Evolutionary conservation across 2,329 filamentous ascomycete species (phyloP).

Genomic region (Xylaria sp.): DNA sequence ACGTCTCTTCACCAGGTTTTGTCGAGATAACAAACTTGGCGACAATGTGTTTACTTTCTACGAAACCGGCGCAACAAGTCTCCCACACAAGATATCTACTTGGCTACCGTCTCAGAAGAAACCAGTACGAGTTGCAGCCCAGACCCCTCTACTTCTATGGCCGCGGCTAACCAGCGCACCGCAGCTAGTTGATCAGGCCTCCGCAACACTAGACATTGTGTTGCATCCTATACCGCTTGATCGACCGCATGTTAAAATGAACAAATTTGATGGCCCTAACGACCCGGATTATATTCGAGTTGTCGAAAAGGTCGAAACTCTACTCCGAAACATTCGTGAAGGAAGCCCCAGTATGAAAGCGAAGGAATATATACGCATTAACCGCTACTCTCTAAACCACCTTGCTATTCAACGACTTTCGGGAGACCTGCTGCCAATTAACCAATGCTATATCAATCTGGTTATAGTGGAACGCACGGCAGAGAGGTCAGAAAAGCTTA

Average conservation of each 20-base stretch:
- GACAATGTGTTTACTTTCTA: background rate
- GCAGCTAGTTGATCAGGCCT: background rate
- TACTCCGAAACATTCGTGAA: background rate
- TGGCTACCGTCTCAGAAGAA: background rate
- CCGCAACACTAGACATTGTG: conserved; percentile 1
- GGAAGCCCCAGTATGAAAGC: background rate
- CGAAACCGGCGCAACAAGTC: conserved; percentile 1
- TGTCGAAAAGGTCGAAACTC: background rate
- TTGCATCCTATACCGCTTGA: background rate
- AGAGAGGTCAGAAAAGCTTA: background rate
- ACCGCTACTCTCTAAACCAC: background rate
- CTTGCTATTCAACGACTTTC: conserved; percentile 17
- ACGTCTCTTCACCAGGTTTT: background rate
- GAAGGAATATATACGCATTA: background rate
- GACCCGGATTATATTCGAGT: background rate
- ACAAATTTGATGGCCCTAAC: conserved; percentile 5
- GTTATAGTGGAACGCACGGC: background rate
- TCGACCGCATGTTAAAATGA: conserved; percentile 5
- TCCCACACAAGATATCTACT: background rate
- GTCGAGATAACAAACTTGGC: background rate
- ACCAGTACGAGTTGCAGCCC: background rate
- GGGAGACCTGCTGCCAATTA: conserved; percentile 2
- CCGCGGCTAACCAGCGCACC: background rate
- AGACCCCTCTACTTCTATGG: too few relatives aligned
- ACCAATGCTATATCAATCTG: conserved; percentile 20